Conservation (phyloP, 192 early-diverging fungal genomes). For the Coemansia sp. region DNA sequence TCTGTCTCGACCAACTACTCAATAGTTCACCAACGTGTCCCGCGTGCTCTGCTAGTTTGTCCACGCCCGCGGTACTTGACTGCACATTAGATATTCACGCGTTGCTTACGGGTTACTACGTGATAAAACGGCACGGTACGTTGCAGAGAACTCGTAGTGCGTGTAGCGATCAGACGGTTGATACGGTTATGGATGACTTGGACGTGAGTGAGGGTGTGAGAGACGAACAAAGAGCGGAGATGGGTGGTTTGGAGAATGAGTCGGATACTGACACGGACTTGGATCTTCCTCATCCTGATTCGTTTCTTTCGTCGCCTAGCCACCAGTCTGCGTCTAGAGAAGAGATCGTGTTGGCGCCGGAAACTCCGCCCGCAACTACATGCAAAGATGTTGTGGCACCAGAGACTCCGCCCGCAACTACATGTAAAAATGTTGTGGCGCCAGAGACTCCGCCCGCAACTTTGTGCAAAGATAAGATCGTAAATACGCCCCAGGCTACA, state of each 20-base stretch:
- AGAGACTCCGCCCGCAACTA: too few species aligned
- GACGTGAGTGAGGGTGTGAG: neutral
- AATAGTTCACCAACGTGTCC: slow-evolving; percentile 9
- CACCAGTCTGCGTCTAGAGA: neutral
- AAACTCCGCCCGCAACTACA: neutral
- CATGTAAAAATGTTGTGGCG: neutral
- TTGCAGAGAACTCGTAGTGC: neutral
- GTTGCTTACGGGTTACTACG: slow-evolving; percentile 17
- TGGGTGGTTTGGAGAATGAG: slow-evolving; percentile 6
- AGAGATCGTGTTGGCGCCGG: slow-evolving; percentile 5
- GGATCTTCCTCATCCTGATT: slow-evolving; percentile 39
- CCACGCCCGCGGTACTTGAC: too few species aligned
- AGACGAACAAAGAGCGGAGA: neutral
- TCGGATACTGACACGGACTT: slow-evolving; percentile 38
- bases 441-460: too few species aligned
- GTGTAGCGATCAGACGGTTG: slow-evolving; percentile 11
- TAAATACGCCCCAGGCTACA: too few species aligned
- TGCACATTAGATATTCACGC: too few species aligned
- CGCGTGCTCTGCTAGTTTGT: neutral
- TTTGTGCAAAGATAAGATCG: neutral
- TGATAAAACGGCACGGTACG: neutral
- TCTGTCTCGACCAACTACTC: slow-evolving; percentile 23
- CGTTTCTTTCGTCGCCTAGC: slow-evolving; percentile 20
- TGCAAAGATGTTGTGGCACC: neutral
- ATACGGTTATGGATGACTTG: neutral